phyloP scores from a whole-genome alignment of 2,329 filamentous ascomycete genomes.

The Myriosclerotinia curreyana region DNA sequence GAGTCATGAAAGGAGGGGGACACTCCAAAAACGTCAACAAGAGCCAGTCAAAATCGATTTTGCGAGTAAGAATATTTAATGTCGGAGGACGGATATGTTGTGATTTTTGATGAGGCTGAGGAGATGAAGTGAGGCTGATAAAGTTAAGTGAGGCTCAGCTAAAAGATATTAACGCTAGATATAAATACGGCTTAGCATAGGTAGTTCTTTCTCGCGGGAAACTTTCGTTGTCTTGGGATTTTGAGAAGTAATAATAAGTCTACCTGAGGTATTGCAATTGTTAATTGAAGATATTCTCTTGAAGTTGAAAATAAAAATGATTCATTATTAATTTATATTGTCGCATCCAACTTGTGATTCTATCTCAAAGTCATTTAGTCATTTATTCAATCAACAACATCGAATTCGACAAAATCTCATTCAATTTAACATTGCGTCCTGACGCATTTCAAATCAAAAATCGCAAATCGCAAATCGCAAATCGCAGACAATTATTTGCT shows the following conservation, averaged over 20 bases:
- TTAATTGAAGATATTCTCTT: slow-evolving; percentile 3
- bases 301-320: neutral
- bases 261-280: neutral
- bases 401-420: neutral
- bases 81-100: slow-evolving; percentile 7
- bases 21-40: slow-evolving; percentile 10
- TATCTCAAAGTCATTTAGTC: neutral
- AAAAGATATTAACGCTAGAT: neutral
- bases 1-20: neutral
- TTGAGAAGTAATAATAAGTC: neutral
- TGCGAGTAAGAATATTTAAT: neutral
- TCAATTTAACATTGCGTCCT: neutral
- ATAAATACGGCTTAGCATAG: slow-evolving; percentile 13
- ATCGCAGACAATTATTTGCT: neutral
- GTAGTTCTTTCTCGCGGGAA: slow-evolving; percentile 21
- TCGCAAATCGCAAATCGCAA: neutral
- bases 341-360: neutral
- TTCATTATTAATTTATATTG: neutral
- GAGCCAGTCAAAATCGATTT: slow-evolving; percentile 8
- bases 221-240: slow-evolving; percentile 10
- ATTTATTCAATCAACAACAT: neutral
- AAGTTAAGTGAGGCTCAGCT: neutral
- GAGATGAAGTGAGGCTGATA: neutral
- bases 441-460: slow-evolving; percentile 6
- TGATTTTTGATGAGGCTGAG: neutral